These are phyloP conservation scores for Stellera chamaejasme DNA, from an alignment of 345 rosid species.

Conservation along the genomic window DNA sequence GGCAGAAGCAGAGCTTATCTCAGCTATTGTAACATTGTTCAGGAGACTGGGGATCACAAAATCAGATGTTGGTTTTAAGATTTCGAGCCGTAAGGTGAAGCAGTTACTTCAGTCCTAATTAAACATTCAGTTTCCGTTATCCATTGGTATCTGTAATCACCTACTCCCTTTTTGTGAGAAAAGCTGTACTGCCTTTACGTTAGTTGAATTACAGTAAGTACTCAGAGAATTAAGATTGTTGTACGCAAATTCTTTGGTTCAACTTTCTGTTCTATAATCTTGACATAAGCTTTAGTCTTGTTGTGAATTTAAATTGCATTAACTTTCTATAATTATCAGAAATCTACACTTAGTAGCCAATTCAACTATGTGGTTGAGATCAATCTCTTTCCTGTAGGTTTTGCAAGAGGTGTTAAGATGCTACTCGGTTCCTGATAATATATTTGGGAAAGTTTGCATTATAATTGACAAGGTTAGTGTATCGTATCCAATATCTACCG, in stretches of 20 bases:
- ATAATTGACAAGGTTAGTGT: slow-evolving; percentile 85
- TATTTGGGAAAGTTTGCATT: slow-evolving; percentile 77
- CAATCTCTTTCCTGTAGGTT: slow-evolving; percentile 37
- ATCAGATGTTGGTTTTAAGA: slow-evolving; percentile 83
- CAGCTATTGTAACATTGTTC: slow-evolving; percentile 75
- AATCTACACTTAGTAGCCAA: neutral
- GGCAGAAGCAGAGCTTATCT: slow-evolving; percentile 97
- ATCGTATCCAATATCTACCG: neutral
- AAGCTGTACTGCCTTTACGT: too few relatives aligned
- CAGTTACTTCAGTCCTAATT: neutral
- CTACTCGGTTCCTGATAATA: slow-evolving; percentile 57
- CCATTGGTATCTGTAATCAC: neutral
- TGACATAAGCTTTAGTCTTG: neutral
- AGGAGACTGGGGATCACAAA: slow-evolving; percentile 74
- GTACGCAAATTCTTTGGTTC: neutral
- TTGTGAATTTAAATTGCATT: neutral
- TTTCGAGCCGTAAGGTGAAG: slow-evolving; percentile 89
- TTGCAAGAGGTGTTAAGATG: slow-evolving; percentile 73
- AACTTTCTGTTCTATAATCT: neutral
- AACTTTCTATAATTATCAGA: neutral
- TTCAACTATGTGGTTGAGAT: neutral
- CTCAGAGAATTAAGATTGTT: too few relatives aligned
- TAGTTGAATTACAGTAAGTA: neutral
- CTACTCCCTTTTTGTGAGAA: neutral
- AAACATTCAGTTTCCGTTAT: neutral